phyloP scores from a whole-genome alignment of 2,329 filamentous ascomycete species.

The Calonectria pauciramosa region DNA sequence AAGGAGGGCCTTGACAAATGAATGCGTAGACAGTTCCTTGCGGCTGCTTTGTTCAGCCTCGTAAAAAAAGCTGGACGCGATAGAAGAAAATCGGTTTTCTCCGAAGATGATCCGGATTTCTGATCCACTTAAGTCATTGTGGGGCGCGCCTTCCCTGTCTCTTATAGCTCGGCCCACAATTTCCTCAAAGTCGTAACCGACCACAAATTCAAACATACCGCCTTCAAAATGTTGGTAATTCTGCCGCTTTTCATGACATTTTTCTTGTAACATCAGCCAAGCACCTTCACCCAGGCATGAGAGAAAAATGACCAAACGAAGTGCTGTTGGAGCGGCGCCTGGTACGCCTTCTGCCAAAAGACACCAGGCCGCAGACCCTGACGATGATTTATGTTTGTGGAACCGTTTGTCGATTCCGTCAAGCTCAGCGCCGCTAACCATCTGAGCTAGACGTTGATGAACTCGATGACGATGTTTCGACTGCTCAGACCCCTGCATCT shows the following conservation, averaged over 20 bases:
- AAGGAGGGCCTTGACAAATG: constrained; percentile 28
- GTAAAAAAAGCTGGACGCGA: constrained; percentile 47
- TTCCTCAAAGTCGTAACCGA: constrained; percentile 44
- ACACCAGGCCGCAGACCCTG: constrained; percentile 31
- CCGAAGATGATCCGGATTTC: constrained; percentile 48
- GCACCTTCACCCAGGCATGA: constrained; percentile 31
- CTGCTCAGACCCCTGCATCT: constrained; percentile 51
- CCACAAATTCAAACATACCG: constrained; percentile 50
- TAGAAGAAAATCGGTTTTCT: constrained; percentile 44
- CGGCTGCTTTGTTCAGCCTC: constrained; percentile 38
- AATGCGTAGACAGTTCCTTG: constrained; percentile 36
- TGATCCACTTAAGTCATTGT: constrained; percentile 8
- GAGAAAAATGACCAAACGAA: constrained; percentile 52
- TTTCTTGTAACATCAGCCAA: constrained; percentile 21
- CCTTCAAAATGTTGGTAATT: constrained; percentile 49
- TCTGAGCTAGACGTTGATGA: constrained; percentile 47
- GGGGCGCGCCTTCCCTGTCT: constrained; percentile 6
- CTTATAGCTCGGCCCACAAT: constrained; percentile 32
- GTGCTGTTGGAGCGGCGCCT: constrained; percentile 40
- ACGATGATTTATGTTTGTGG: constrained; percentile 42
- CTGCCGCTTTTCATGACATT: constrained; percentile 45
- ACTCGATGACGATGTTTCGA: constrained; percentile 50
- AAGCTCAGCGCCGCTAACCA: background rate
- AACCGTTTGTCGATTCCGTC: background rate
- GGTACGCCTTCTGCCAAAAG: constrained; percentile 47